phyloP scores from a whole-genome alignment of 345 rosid species.

The Brassica napus region DNA sequence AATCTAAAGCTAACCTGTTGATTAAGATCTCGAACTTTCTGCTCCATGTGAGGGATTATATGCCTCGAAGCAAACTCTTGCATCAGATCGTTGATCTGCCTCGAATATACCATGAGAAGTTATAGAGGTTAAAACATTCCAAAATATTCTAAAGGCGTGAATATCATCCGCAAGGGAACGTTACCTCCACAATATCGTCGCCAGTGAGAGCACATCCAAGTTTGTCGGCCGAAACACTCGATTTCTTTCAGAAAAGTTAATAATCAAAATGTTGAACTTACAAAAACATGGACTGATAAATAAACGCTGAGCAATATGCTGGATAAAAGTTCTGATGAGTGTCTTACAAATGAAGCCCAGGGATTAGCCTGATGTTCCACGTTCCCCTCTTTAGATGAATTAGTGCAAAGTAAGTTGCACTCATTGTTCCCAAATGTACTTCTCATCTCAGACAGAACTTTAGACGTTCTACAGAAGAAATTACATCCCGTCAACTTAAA shows the following conservation, averaged over 20 bases:
- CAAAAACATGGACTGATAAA: conserved; percentile 22
- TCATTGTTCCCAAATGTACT: conserved; percentile 76
- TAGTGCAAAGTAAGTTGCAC: conserved; percentile 80
- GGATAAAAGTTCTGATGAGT: conserved; percentile 22
- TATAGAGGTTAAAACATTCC: conserved; percentile 37
- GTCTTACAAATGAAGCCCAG: conserved; percentile 70
- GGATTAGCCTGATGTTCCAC: conserved; percentile 65
- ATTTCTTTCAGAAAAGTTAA: conserved; percentile 57
- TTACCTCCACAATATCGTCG: conserved; percentile 77
- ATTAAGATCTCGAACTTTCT: conserved; percentile 85
- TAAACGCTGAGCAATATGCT: neutral
- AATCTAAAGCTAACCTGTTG: conserved; percentile 60
- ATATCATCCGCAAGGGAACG: conserved; percentile 26
- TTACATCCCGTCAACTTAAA: conserved; percentile 25
- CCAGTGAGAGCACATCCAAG: conserved; percentile 74
- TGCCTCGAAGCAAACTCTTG: conserved; percentile 91
- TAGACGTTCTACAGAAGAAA: conserved; percentile 68
- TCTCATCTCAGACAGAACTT: conserved; percentile 83
- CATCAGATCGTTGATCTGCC: conserved; percentile 80
- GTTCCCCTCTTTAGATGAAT: conserved; percentile 78
- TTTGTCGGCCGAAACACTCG: conserved; percentile 49
- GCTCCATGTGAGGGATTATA: conserved; percentile 95
- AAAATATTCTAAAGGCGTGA: conserved; percentile 20
- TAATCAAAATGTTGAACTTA: conserved; percentile 18
- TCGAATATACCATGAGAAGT: conserved; percentile 33